Conservation (phyloP, 164 flowering plant genomes). For the Annona cherimola region DNA sequence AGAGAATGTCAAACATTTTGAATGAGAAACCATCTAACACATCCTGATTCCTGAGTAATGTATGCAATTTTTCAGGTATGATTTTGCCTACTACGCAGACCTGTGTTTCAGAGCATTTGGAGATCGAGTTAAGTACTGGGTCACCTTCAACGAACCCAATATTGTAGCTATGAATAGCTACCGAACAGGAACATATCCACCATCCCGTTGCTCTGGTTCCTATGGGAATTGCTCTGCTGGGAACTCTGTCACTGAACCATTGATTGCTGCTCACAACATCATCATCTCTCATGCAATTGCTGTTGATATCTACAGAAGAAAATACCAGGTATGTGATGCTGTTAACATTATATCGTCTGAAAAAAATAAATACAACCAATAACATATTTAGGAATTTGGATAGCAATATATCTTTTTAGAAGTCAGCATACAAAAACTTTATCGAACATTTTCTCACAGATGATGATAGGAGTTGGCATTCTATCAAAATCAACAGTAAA, state of each 20-base stretch:
- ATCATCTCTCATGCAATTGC: conserved; percentile 13
- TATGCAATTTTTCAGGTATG: conserved; percentile 3
- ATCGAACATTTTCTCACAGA: too few species aligned
- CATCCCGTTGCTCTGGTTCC: conserved; percentile 8
- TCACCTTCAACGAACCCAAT: conserved; percentile 16
- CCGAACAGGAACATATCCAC: conserved; percentile 7
- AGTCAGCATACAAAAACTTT: not conserved
- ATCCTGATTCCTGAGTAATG: not conserved
- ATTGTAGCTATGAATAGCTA: conserved; percentile 2
- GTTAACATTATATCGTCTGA: not conserved
- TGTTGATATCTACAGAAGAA: conserved; percentile 5
- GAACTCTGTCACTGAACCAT: conserved; percentile 7
- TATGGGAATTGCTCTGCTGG: conserved; percentile 9
- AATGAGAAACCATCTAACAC: not conserved
- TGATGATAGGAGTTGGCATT: too few species aligned
- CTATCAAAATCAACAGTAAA: too few species aligned
- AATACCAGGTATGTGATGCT: conserved; percentile 8
- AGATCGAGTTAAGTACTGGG: conserved; percentile 14
- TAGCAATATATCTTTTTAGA: not conserved
- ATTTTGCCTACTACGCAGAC: conserved; percentile 11
- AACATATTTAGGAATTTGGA: not conserved
- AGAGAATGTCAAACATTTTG: not conserved
- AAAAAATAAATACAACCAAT: not conserved
- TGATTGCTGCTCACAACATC: conserved; percentile 13
- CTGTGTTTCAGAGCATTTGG: conserved; percentile 13